Conservation (phyloP, 768 basidiomycete species). For the Leccinum rimulosum region DNA sequence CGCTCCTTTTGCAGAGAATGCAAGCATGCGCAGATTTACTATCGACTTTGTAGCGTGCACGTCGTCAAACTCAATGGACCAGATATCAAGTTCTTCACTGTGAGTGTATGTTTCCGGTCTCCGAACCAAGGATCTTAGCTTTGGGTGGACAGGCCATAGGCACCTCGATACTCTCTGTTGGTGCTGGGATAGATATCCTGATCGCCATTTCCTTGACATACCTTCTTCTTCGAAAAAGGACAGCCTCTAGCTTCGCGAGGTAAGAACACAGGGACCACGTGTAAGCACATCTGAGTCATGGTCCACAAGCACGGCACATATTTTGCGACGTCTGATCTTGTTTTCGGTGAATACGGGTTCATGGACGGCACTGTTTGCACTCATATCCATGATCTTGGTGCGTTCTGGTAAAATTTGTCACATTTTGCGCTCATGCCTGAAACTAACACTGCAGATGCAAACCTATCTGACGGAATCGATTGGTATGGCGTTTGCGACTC, state of each 20-base stretch:
- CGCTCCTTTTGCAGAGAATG: background rate
- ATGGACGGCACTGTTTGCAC: slow-evolving; percentile 47
- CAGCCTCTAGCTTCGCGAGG: background rate
- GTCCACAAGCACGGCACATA: slow-evolving; percentile 2
- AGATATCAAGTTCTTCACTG: background rate
- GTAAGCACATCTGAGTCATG: background rate
- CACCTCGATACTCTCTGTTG: background rate
- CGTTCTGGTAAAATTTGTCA: background rate
- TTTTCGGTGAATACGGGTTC: slow-evolving; percentile 33
- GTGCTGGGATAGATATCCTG: slow-evolving; percentile 7
- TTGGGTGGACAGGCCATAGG: background rate
- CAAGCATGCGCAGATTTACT: background rate
- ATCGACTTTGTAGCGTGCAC: slow-evolving; percentile 1
- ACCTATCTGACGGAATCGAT: background rate
- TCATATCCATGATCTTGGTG: slow-evolving; percentile 33
- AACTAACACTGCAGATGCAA: background rate
- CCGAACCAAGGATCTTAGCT: background rate
- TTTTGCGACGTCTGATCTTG: slow-evolving; percentile 9
- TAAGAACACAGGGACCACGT: background rate
- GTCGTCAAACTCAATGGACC: background rate
- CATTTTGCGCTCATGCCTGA: background rate
- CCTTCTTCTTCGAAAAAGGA: slow-evolving; percentile 5
- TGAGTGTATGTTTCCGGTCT: background rate
- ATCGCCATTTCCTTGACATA: slow-evolving; percentile 1
- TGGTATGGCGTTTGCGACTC: background rate